Percentiles rank a stretch among this genome's conserved stretches.
Conservation (phyloP, 768 basidiomycete genomes). For the Megacollybia marginata region DNA sequence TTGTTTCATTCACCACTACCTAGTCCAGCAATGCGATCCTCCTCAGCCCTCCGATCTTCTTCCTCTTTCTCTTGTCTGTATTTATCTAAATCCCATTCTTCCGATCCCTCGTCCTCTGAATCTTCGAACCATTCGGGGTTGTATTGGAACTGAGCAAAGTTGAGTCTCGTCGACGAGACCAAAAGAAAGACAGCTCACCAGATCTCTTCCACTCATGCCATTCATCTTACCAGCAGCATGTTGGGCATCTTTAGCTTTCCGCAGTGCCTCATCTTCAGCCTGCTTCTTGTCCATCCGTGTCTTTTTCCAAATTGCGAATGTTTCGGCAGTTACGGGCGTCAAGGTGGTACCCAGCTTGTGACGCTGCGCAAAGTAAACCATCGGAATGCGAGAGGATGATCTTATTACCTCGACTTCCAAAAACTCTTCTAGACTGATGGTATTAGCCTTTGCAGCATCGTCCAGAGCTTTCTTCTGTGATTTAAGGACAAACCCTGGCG, state of each 20-base stretch:
- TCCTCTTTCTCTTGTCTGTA: slow-evolving; percentile 60
- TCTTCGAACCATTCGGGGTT: slow-evolving; percentile 93
- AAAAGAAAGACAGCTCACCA: slow-evolving; percentile 44
- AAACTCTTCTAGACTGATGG: slow-evolving; percentile 94
- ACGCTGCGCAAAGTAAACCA: slow-evolving; percentile 40
- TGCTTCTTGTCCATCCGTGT: slow-evolving; percentile 92
- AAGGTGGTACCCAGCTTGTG: slow-evolving; percentile 89
- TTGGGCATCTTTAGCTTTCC: slow-evolving; percentile 77
- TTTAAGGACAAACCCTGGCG: slow-evolving; percentile 93
- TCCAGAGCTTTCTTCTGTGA: slow-evolving; percentile 89
- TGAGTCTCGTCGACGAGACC: slow-evolving; percentile 1
- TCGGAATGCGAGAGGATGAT: slow-evolving; percentile 2
- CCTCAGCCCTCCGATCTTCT: slow-evolving; percentile 49
- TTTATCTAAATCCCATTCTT: slow-evolving; percentile 53
- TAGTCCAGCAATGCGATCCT: slow-evolving; percentile 40
- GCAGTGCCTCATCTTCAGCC: slow-evolving; percentile 76
- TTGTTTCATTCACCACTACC: slow-evolving; percentile 14
- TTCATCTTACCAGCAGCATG: slow-evolving; percentile 80
- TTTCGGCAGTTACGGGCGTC: slow-evolving; percentile 89
- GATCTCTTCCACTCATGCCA: slow-evolving; percentile 94
- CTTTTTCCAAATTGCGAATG: slow-evolving; percentile 93
- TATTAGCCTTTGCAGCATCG: slow-evolving; percentile 82
- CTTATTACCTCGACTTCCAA: slow-evolving; percentile 82
- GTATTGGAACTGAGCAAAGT: slow-evolving; percentile 71
- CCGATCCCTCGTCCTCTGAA: slow-evolving; percentile 47